Base-by-base conservation (phyloP, 2,329 filamentous ascomycete genomes). In the Xylariaceae sp. region DNA sequence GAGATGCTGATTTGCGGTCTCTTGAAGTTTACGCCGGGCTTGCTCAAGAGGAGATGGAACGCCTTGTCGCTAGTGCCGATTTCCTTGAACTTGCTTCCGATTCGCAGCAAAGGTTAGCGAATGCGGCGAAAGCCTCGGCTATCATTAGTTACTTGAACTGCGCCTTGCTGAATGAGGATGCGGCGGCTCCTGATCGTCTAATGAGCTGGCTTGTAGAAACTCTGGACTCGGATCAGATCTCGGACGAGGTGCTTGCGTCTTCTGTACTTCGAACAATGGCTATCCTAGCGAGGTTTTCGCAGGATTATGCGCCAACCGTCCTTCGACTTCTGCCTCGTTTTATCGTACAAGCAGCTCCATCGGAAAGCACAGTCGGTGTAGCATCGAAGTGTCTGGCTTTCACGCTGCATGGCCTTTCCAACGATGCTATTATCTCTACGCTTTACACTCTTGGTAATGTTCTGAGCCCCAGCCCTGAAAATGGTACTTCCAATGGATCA, bases 391-490 rank as follows among this genome's bases (percentile, higher is more conserved):
- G 89, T 67, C 78, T 99, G 39, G 92, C 92, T 1, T 88, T 87
- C 65, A 86, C 95, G 15, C 78, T 99, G 57, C 88, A 87, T 66
- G 81, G 88, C 68, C 81, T 97, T 10, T 96, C 94, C 1, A 89
- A 96, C 68, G 94, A 99, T 77, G 88, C 92, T 42, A 84, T 96
- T 42, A 97, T 99, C 66, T 96, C 92, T 4, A 97, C 92, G 0
- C 79, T 99, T 8, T 99, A 99, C 75, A 94, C 92, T 0, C 81
- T 99, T n/a, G 94, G 94, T 17, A 99, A 99, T 71, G 88, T 96
- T 3, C 80, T 99, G 11, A 97, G 92, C 67, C 87, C 91, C 4
- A 85, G 83, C 51, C 80, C 80, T 11, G 83, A 83, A 59, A 76
- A 78, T 48, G 78, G 75, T 50, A 76, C 81, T 56, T 77, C 78